A percentile compares a stretch with the other conserved stretches of the same genome.
Conservation (phyloP, 768 basidiomycete species). For the Psilocybe sp. region DNA sequence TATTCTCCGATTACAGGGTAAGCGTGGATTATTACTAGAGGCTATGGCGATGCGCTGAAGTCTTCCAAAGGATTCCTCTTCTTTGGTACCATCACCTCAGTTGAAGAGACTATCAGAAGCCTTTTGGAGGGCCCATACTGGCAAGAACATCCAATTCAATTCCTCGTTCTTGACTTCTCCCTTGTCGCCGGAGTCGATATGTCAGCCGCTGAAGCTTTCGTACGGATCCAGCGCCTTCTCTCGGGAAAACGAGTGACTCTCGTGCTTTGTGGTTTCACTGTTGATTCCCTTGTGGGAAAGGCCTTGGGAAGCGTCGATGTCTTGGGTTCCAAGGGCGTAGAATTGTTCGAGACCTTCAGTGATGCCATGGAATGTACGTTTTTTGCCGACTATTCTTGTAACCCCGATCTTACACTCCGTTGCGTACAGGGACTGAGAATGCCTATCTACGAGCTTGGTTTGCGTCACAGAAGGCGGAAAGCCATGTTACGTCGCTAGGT, state of each 20-base stretch:
- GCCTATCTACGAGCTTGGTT: slow-evolving; percentile 85
- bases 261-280: slow-evolving; percentile 81
- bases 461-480: slow-evolving; percentile 58
- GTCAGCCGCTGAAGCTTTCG: slow-evolving; percentile 93
- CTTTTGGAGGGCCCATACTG: slow-evolving; percentile 72
- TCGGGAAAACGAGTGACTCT: slow-evolving; percentile 74
- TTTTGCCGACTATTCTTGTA: not conserved
- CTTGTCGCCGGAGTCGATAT: slow-evolving; percentile 90
- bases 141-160: slow-evolving; percentile 76
- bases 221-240: slow-evolving; percentile 83
- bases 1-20: slow-evolving; percentile 83
- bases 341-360: slow-evolving; percentile 77
- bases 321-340: slow-evolving; percentile 73
- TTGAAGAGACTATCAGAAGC: slow-evolving; percentile 82
- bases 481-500: slow-evolving; percentile 41
- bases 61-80: slow-evolving; percentile 67
- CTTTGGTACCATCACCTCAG: slow-evolving; percentile 89
- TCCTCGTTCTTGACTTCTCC: slow-evolving; percentile 84
- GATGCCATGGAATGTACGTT: slow-evolving; percentile 90
- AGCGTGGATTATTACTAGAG: not conserved
- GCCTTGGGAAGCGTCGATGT: slow-evolving; percentile 80
- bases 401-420: not conserved
- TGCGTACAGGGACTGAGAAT: slow-evolving; percentile 83
- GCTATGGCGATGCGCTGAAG: not conserved
- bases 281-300: slow-evolving; percentile 61